These are phyloP conservation scores for Bryum argenteum DNA, from an alignment of 225 moss, liverwort and hornwort genomes.

Conservation along the genomic window DNA sequence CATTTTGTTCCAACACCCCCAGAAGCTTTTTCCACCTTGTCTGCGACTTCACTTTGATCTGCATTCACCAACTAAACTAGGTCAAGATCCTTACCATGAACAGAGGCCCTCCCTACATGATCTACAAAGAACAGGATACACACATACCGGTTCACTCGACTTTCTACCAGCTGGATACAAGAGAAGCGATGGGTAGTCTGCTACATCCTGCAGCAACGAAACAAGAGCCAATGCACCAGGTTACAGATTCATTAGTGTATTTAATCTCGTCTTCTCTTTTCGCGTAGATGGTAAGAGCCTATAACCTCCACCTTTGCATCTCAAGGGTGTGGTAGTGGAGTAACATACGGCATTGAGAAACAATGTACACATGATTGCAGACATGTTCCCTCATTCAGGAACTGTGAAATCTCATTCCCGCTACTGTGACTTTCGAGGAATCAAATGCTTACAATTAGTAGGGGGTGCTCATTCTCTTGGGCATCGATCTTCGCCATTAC, in stretches of 20 bases:
- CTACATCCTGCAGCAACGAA: constrained; percentile 43
- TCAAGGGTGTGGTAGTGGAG: neutral
- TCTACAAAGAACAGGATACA: neutral
- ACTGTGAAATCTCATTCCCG: neutral
- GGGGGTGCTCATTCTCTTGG: constrained; percentile 71
- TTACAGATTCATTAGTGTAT: neutral
- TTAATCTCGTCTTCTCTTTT: neutral
- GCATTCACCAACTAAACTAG: constrained; percentile 10
- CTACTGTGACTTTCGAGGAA: constrained; percentile 2
- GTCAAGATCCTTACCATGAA: neutral
- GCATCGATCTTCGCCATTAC: constrained; percentile 71
- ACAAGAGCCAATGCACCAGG: neutral
- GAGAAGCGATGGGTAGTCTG: constrained; percentile 57
- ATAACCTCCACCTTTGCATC: neutral
- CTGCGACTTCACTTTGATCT: constrained; percentile 43
- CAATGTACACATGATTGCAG: constrained; percentile 4
- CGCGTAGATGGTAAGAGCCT: neutral
- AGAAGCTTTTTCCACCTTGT: constrained; percentile 53
- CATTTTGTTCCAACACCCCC: constrained; percentile 52
- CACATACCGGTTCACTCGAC: constrained; percentile 45
- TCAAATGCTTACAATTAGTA: constrained; percentile 47
- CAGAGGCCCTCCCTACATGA: neutral
- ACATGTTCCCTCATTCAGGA: neutral
- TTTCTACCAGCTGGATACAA: constrained; percentile 54
- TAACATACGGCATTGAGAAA: neutral